phyloP scores from a whole-genome alignment of 768 basidiomycete genomes.

The Cystofilobasidium ferigula region DNA sequence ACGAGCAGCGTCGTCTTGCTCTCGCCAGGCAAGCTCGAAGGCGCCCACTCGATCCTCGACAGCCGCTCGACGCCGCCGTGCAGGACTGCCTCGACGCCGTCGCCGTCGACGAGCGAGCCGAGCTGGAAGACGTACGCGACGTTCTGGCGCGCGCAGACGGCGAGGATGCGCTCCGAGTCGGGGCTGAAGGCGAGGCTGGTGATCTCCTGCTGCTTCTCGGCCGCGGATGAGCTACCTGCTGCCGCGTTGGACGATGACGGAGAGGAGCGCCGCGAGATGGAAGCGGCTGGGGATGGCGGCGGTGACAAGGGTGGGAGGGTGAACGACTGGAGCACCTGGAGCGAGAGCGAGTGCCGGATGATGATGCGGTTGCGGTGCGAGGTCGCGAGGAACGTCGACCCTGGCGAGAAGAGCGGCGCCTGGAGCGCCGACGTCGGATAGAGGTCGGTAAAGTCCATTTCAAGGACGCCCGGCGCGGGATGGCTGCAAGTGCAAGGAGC shows the following conservation, averaged over 20 bases:
- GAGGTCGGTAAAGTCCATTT: constrained; percentile 23
- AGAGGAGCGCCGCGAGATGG: neutral
- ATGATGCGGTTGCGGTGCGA: constrained; percentile 68
- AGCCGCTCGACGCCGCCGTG: constrained; percentile 76
- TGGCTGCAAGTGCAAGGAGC: neutral
- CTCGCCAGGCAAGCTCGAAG: constrained; percentile 46
- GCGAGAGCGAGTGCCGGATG: constrained; percentile 69
- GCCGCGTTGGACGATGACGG: neutral
- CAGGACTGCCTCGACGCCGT: constrained; percentile 57
- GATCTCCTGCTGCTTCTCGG: constrained; percentile 42
- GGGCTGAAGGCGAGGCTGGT: constrained; percentile 74
- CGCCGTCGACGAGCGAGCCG: constrained; percentile 41
- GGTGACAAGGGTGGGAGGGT: constrained; percentile 5
- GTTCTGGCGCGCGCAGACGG: constrained; percentile 60
- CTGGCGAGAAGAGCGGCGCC: constrained; percentile 48
- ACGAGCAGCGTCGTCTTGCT: constrained; percentile 56
- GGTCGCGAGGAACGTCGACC: constrained; percentile 73
- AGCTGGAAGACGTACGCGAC: constrained; percentile 68
- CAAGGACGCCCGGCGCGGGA: neutral
- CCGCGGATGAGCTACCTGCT: neutral
- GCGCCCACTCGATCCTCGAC: constrained; percentile 79
- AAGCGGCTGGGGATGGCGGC: neutral
- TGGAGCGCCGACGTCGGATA: constrained; percentile 2
- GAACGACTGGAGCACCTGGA: constrained; percentile 67
- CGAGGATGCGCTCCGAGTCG: constrained; percentile 76